These are phyloP conservation scores for Aureobasidium leucospermi DNA, from an alignment of 2,329 filamentous ascomycete species.

Conservation along the genomic window DNA sequence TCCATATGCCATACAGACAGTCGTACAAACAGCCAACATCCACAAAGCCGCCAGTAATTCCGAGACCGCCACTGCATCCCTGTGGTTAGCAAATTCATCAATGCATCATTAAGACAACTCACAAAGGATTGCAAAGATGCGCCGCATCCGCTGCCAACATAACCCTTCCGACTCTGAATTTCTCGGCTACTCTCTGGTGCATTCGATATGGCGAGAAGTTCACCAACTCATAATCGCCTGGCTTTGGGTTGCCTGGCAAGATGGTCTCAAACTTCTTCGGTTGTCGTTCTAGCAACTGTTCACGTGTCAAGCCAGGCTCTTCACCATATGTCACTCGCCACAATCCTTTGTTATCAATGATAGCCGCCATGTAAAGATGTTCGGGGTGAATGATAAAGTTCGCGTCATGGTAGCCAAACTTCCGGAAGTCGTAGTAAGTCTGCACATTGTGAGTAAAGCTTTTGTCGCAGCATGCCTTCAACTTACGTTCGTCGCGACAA, in stretches of 20 bases:
- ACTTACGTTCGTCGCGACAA: conserved; percentile 18
- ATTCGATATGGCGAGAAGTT: conserved; percentile 35
- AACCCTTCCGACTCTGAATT: conserved; percentile 27
- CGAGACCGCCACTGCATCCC: conserved; percentile 19
- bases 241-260: conserved; percentile 21
- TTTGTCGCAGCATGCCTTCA: not conserved
- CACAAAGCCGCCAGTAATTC: conserved; percentile 22
- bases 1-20: conserved; percentile 21
- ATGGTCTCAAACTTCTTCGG: conserved; percentile 22
- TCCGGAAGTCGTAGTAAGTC: conserved; percentile 29
- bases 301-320: conserved; percentile 22
- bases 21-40: conserved; percentile 22
- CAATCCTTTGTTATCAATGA: conserved; percentile 25
- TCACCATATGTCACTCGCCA: conserved; percentile 38
- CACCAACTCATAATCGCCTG: conserved; percentile 27
- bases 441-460: not conserved
- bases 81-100: not conserved
- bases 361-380: conserved; percentile 26
- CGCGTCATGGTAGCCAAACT: conserved; percentile 31
- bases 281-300: conserved; percentile 20
- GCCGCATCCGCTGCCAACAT: conserved; percentile 35
- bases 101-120: conserved; percentile 1
- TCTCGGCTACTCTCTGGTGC: conserved; percentile 31
- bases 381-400: conserved; percentile 35
- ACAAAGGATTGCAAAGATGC: conserved; percentile 27